phyloP scores from a whole-genome alignment of 2,329 filamentous ascomycete species.

The Neonectria hederae region DNA sequence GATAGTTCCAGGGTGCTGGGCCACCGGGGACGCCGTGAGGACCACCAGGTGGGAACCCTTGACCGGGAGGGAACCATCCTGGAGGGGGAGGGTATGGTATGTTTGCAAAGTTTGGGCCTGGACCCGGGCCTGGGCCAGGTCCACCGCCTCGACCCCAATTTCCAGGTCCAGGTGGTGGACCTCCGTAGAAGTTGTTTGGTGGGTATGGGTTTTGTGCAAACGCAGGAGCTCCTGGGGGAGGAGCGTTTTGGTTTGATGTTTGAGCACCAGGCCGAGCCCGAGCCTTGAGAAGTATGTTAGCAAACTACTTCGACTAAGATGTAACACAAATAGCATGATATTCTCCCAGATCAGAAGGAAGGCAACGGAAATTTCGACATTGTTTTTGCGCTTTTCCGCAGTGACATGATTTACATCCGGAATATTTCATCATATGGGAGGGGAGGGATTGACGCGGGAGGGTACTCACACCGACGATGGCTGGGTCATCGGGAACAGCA shows the following conservation, averaged over 20 bases:
- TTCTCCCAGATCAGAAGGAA: conserved; percentile 87
- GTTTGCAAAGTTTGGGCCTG: conserved; percentile 72
- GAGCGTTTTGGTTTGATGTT: conserved; percentile 45
- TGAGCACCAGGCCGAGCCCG: conserved; percentile 50
- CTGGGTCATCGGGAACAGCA: conserved; percentile 90
- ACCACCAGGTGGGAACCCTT: conserved; percentile 73
- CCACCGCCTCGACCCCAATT: conserved; percentile 64
- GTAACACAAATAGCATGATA: conserved; percentile 17
- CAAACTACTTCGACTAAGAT: conserved; percentile 39
- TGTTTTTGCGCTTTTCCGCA: conserved; percentile 94
- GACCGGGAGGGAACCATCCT: conserved; percentile 82
- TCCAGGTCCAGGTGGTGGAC: conserved; percentile 62
- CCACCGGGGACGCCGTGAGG: conserved; percentile 68
- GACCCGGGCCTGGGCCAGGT: conserved; percentile 65
- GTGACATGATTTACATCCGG: conserved; percentile 92
- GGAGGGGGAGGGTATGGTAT: conserved; percentile 82
- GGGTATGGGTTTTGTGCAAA: conserved; percentile 58
- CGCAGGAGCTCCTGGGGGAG: conserved; percentile 48
- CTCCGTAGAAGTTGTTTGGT: conserved; percentile 59
- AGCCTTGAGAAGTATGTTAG: conserved; percentile 49
- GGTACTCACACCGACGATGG: conserved; percentile 94
- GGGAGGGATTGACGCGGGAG: conserved; percentile 14
- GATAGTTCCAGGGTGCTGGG: conserved; percentile 67
- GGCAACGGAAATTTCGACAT: conserved; percentile 99
- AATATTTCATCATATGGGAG: conserved; percentile 85